Evolutionary conservation across 176 grass and related monocot genomes (phyloP), one percentile per base, ranked within the genome.

Genomic region (Aegilops sharonensis): DNA sequence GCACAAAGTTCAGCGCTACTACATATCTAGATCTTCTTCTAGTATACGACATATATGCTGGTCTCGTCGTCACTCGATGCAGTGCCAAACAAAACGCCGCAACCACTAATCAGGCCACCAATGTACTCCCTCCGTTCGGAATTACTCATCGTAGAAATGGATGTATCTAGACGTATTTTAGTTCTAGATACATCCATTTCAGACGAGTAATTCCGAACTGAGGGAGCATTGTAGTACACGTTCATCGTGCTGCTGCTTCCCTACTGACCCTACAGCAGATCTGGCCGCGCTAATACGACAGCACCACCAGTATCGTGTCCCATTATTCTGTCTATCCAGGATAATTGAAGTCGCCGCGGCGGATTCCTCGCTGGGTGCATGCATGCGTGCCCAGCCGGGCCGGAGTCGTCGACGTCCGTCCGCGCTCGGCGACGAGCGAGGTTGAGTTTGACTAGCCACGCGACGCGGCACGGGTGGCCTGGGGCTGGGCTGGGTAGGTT

Each of bases 61-160:
- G 65, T 12, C 10, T 64, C 63, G 15, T 68, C 31, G 65, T 35
- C 32, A 36, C 34, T 2, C 68, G 36, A 11, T 15, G 8, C 34
- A 42, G 9, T 11, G 2, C 36, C 35, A 40, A 12, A 39, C 36
- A 72, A 24, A 39, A 72, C 20, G 18, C 34, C 71, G 8, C 72
- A 75, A 9, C 72, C 72, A 75, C 72, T 76, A 31, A 54, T 8
- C 30, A 50, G 25, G 73, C 73, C 50, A 76, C 73, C 50, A 75
- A 17, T 75, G 4, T 48, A 15, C 20, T 25, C 25, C 25, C 25
- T 25, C 25, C 25, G 1, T 25, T 25, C 25, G 25, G 25, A 25
- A 25, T 25, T 25, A 25, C 25, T 25, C 25, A 25, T 25, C 25
- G 25, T 1, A 25, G 25, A 25, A 25, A 25, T 25, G 25, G 25